phyloP scores from a whole-genome alignment of 2,329 filamentous ascomycete genomes.

The Colletotrichum tropicicola region DNA sequence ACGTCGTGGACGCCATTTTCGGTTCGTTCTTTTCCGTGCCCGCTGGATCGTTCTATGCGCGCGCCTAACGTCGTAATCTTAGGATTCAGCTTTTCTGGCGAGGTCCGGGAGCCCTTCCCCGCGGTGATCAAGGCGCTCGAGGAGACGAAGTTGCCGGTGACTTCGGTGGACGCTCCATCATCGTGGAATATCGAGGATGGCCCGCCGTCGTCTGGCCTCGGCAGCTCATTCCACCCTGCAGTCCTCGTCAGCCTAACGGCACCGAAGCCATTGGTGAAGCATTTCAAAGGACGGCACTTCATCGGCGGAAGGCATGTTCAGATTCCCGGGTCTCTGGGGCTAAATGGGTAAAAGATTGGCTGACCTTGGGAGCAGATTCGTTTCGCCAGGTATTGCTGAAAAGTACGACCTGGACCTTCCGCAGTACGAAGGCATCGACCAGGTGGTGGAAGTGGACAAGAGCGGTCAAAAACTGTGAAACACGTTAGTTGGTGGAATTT shows the following conservation, averaged over 20 bases:
- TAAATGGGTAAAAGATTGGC: not conserved
- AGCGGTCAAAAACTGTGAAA: slow-evolving; percentile 62
- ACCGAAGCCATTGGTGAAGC: slow-evolving; percentile 87
- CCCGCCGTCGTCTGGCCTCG: slow-evolving; percentile 79
- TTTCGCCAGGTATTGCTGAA: slow-evolving; percentile 78
- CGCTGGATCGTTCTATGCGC: slow-evolving; percentile 2
- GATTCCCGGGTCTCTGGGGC: not conserved
- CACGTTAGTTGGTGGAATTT: not conserved
- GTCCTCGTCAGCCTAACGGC: slow-evolving; percentile 90
- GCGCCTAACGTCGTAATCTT: slow-evolving; percentile 17
- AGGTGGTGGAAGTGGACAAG: slow-evolving; percentile 79
- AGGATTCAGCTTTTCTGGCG: slow-evolving; percentile 93
- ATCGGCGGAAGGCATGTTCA: slow-evolving; percentile 78
- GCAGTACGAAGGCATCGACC: slow-evolving; percentile 85
- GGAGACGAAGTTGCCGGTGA: slow-evolving; percentile 77
- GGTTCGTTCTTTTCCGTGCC: slow-evolving; percentile 57
- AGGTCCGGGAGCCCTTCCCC: slow-evolving; percentile 92
- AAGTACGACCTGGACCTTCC: slow-evolving; percentile 90
- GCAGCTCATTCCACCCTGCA: slow-evolving; percentile 81
- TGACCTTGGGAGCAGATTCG: slow-evolving; percentile 66
- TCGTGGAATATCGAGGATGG: slow-evolving; percentile 94
- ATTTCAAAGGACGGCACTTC: slow-evolving; percentile 90
- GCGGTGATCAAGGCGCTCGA: slow-evolving; percentile 81
- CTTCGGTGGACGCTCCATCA: slow-evolving; percentile 91
- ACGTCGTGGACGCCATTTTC: slow-evolving; percentile 93